A percentile compares a stretch with the other conserved stretches of the same genome.
Evolutionary conservation across 2,329 filamentous ascomycete genomes (phyloP).

Genomic region (Periconia digitata): DNA sequence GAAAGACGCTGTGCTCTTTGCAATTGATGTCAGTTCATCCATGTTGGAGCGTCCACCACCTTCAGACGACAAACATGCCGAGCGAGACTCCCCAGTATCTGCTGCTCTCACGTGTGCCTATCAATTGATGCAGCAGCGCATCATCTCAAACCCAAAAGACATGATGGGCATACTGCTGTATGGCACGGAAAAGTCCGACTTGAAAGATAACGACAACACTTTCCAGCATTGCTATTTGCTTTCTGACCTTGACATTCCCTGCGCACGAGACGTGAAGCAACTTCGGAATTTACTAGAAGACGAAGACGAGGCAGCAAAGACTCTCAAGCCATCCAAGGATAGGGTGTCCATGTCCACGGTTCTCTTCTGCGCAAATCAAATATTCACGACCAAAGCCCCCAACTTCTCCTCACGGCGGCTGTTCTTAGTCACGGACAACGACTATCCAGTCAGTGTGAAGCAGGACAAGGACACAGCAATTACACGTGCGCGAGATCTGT

Average conservation of each 20-base stretch:
- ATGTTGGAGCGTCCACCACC: conserved; percentile 74
- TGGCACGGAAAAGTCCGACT: conserved; percentile 74
- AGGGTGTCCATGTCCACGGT: conserved; percentile 82
- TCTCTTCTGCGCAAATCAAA: conserved; percentile 91
- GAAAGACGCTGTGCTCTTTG: conserved; percentile 98
- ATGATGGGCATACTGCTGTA: conserved; percentile 97
- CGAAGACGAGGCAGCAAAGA: conserved; percentile 67
- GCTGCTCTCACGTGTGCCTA: conserved; percentile 94
- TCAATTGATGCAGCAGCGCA: conserved; percentile 94
- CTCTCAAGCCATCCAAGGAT: conserved; percentile 71
- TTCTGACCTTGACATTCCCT: conserved; percentile 83
- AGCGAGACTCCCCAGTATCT: conserved; percentile 74
- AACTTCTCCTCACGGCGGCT: conserved; percentile 90
- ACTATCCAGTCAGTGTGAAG: conserved; percentile 75
- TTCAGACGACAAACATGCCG: conserved; percentile 68
- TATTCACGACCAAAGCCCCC: conserved; percentile 91
- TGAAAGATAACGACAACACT: conserved; percentile 52
- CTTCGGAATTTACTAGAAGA: conserved; percentile 77
- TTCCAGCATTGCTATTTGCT: conserved; percentile 94
- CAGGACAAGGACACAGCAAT: conserved; percentile 73
- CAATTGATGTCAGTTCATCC: conserved; percentile 84
- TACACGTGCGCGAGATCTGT: conserved; percentile 89
- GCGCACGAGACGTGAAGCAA: conserved; percentile 81
- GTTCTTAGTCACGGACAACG: conserved; percentile 96
- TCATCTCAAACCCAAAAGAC: conserved; percentile 93